Conservation (phyloP, 2,329 filamentous ascomycete species). For the Calonectria montana region DNA sequence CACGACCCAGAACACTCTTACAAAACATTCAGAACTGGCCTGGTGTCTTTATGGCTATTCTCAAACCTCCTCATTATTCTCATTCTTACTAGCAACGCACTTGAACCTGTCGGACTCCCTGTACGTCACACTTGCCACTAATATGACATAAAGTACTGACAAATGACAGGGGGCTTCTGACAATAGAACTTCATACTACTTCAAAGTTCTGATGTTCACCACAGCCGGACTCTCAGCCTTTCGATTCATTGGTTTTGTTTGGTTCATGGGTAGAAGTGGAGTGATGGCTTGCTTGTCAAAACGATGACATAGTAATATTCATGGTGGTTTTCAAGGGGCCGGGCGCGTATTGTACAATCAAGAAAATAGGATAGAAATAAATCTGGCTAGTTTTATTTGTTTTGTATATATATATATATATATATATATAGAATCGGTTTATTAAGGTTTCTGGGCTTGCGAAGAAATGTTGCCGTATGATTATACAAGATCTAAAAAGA, state of each 20-base stretch:
- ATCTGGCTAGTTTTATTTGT: no score
- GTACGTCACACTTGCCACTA: neutral
- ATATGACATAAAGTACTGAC: neutral
- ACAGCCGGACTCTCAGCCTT: conserved; percentile 84
- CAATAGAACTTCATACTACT: conserved; percentile 82
- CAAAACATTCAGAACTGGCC: conserved; percentile 96
- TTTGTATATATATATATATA: no score
- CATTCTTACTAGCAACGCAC: conserved; percentile 86
- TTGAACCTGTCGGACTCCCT: conserved; percentile 84
- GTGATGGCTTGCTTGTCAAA: conserved; percentile 94
- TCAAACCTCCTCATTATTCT: conserved; percentile 88
- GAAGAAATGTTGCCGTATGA: no score
- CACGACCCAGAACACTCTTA: conserved; percentile 95
- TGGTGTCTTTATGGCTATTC: conserved; percentile 93
- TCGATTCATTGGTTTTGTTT: conserved; percentile 89
- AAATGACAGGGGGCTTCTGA: conserved; percentile 64
- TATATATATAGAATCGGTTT: no score
- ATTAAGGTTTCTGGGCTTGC: no score
- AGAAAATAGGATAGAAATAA: neutral
- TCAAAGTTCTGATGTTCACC: conserved; percentile 88
- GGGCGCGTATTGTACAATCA: neutral
- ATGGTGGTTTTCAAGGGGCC: neutral
- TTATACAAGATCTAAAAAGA: no score
- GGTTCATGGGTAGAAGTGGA: conserved; percentile 93
- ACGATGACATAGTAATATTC: neutral